Percentiles rank a stretch among this genome's conserved stretches.
Evolutionary conservation across 2,329 filamentous ascomycete species (phyloP).

Genomic region (Pseudogymnoascus sp.): DNA sequence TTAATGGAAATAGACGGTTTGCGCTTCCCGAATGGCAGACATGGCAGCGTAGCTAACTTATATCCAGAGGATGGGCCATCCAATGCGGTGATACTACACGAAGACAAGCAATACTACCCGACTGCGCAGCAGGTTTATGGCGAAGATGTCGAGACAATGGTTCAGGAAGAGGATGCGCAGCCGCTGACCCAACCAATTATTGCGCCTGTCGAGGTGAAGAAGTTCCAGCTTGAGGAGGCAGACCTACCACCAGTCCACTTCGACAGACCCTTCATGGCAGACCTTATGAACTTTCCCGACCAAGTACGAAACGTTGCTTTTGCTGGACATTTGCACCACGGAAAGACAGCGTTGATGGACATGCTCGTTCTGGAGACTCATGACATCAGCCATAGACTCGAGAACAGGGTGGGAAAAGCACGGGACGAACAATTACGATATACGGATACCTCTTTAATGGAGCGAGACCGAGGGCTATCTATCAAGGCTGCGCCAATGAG

Average conservation of each 20-base stretch:
- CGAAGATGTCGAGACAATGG: conserved; percentile 85
- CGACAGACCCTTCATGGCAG: conserved; percentile 85
- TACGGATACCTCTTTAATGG: conserved; percentile 83
- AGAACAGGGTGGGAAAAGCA: conserved; percentile 72
- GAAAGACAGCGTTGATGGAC: conserved; percentile 97
- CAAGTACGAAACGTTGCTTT: conserved; percentile 90
- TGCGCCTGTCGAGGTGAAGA: conserved; percentile 86
- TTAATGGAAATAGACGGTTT: conserved; percentile 87
- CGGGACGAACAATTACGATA: conserved; percentile 88
- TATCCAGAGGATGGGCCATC: conserved; percentile 68
- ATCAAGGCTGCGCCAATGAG: conserved; percentile 95
- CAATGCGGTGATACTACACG: conserved; percentile 94
- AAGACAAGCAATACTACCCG: conserved; percentile 99
- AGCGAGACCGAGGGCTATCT: conserved; percentile 82
- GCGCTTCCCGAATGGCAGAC: conserved; percentile 16
- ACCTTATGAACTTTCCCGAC: conserved; percentile 91
- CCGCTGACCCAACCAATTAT: conserved; percentile 88
- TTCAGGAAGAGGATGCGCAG: conserved; percentile 96
- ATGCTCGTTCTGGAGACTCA: conserved; percentile 97
- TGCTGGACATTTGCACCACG: conserved; percentile 89
- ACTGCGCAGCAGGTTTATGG: conserved; percentile 97
- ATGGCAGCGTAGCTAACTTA: conserved; percentile 20
- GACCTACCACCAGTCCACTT: conserved; percentile 85
- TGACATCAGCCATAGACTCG: conserved; percentile 68
- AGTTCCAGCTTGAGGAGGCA: conserved; percentile 87